A percentile compares a stretch with the other conserved stretches of the same genome.
Evolutionary conservation across 2,329 filamentous ascomycete genomes (phyloP).

Genomic region (Aspergillus calidoustus): DNA sequence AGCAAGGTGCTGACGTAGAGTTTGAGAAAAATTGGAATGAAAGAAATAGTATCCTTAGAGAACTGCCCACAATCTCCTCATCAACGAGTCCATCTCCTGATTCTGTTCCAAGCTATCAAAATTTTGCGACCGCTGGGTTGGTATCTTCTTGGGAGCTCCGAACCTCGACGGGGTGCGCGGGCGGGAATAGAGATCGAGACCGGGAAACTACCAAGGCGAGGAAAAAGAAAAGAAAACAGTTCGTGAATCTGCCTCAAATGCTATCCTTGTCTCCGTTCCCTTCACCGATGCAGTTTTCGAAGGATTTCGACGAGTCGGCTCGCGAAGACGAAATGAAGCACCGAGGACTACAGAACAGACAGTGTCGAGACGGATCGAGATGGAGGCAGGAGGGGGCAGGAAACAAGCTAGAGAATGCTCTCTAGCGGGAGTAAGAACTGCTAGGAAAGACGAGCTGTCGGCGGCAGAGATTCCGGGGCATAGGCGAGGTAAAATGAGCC

Average conservation of each 20-base stretch:
- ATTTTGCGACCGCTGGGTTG: constrained; percentile 18
- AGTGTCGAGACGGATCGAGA: constrained; percentile 12
- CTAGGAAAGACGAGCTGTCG: constrained; percentile 7
- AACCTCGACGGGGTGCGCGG: constrained; percentile 1
- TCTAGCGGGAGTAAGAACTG: constrained; percentile 19
- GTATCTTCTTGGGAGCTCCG: constrained; percentile 7
- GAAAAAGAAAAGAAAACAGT: neutral
- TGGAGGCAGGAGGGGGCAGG: constrained; percentile 14
- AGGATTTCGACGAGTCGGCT: constrained; percentile 18
- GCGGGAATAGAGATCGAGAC: constrained; percentile 2
- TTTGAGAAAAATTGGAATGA: constrained; percentile 12
- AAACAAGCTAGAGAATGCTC: constrained; percentile 12
- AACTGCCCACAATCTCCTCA: constrained; percentile 35
- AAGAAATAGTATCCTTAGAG: constrained; percentile 28
- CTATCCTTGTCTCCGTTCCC: constrained; percentile 9
- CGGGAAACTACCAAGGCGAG: constrained; percentile 15
- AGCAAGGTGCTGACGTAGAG: constrained; percentile 21
- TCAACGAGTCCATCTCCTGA: constrained; percentile 43
- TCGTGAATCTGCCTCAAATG: neutral
- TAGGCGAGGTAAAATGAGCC: neutral
- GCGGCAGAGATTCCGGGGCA: neutral
- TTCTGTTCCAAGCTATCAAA: constrained; percentile 31
- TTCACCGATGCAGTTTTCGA: neutral
- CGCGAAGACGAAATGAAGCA: constrained; percentile 22
- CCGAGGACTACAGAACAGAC: constrained; percentile 6